phyloP scores from a whole-genome alignment of 225 moss, liverwort and hornwort species.

The Marchantia polymorpha region DNA sequence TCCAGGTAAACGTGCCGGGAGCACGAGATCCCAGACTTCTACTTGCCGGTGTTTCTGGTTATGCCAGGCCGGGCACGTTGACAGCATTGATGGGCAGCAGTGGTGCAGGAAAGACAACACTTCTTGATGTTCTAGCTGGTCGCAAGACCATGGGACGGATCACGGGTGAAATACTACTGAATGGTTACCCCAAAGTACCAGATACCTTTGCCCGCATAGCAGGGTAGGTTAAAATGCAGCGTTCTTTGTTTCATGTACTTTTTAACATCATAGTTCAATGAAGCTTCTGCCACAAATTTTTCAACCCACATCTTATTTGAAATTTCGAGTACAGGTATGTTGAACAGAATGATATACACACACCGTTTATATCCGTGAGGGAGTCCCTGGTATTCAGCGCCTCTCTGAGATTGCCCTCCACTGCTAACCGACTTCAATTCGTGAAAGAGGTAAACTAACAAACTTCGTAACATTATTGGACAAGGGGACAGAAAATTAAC shows the following conservation, averaged over 20 bases:
- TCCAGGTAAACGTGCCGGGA: slow-evolving; percentile 76
- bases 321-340: slow-evolving; percentile 63
- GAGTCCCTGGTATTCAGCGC: slow-evolving; percentile 82
- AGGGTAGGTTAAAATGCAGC: slow-evolving; percentile 53
- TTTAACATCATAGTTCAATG: not conserved
- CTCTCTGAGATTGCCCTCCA: slow-evolving; percentile 54
- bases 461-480: no score
- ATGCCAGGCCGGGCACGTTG: slow-evolving; percentile 66
- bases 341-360: slow-evolving; percentile 96
- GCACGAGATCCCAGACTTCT: slow-evolving; percentile 68
- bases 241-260: not conserved
- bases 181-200: slow-evolving; percentile 73
- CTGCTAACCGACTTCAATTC: slow-evolving; percentile 47
- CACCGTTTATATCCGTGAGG: slow-evolving; percentile 69
- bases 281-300: not conserved
- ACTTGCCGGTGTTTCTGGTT: slow-evolving; percentile 79
- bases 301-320: not conserved
- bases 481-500: no score
- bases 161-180: slow-evolving; percentile 73
- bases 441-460: slow-evolving; percentile 55
- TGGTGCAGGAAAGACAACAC: slow-evolving; percentile 84
- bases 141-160: slow-evolving; percentile 74
- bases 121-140: slow-evolving; percentile 84
- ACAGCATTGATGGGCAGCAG: slow-evolving; percentile 95
- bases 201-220: slow-evolving; percentile 76